These are phyloP conservation scores for Agastache rugosa DNA, from an alignment of 257 asterid genomes.

Conservation along the genomic window DNA sequence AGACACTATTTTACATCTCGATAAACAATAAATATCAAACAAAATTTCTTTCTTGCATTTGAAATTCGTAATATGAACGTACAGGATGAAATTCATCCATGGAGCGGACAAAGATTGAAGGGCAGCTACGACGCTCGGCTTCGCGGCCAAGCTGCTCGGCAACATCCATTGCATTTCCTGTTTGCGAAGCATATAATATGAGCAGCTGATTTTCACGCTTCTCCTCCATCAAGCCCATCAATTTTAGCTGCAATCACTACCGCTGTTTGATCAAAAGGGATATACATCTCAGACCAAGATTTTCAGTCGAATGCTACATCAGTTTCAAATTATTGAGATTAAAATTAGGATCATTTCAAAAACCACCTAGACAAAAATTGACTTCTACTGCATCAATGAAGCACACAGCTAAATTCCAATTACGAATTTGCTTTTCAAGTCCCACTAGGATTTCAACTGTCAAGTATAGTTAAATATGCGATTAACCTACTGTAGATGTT, in stretches of 20 bases:
- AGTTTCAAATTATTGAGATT: not conserved
- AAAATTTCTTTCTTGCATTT: not conserved
- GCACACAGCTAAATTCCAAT: not conserved
- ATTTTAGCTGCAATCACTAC: slow-evolving; percentile 24
- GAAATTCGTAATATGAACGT: slow-evolving; percentile 12
- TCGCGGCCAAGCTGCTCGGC: slow-evolving; percentile 89
- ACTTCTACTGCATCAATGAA: not conserved
- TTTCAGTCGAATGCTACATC: not conserved
- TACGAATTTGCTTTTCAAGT: not conserved
- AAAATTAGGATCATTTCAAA: not conserved
- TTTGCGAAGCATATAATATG: slow-evolving; percentile 82
- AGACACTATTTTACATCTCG: slow-evolving; percentile 15
- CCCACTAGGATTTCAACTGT: not conserved
- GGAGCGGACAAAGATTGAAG: slow-evolving; percentile 62
- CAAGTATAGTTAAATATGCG: too few relatives aligned
- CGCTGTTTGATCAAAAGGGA: slow-evolving; percentile 2
- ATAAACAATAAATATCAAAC: not conserved
- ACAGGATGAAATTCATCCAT: slow-evolving; percentile 79
- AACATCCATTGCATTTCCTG: slow-evolving; percentile 90
- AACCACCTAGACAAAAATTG: not conserved
- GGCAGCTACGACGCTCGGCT: slow-evolving; percentile 88
- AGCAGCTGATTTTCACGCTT: slow-evolving; percentile 53
- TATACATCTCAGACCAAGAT: slow-evolving; percentile 3
- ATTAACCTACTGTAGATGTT: not conserved
- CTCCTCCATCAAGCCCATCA: slow-evolving; percentile 49